These are phyloP conservation scores for Phytophthora nicotianae DNA, from an alignment of 352 stramenopile species.

Conservation along the genomic window DNA sequence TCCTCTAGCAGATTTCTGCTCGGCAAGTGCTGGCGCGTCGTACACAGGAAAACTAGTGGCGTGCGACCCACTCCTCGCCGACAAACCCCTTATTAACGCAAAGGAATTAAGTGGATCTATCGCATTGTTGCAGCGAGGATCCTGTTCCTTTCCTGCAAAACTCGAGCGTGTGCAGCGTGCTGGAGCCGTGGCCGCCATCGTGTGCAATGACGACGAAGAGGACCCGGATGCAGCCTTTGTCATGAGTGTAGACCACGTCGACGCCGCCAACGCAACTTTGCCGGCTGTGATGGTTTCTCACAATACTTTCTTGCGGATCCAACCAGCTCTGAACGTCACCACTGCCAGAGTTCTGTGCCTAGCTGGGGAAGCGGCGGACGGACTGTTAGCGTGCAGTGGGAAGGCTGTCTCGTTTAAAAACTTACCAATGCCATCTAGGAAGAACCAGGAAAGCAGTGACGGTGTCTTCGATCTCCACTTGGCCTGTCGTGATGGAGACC, in stretches of 20 bases:
- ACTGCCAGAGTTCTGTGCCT: conserved; percentile 58
- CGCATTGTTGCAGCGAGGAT: conserved; percentile 60
- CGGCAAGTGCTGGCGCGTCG: conserved; percentile 38
- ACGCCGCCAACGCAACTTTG: conserved; percentile 70
- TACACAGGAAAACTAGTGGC: conserved; percentile 52
- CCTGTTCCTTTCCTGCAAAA: conserved; percentile 73
- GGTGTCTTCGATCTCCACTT: conserved; percentile 20
- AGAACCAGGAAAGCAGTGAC: neutral
- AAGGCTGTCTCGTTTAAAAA: conserved; percentile 31
- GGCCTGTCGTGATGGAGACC: conserved; percentile 49
- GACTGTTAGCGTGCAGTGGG: conserved; percentile 27
- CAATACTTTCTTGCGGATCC: conserved; percentile 44
- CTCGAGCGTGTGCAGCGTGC: conserved; percentile 63
- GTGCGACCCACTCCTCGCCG: conserved; percentile 54
- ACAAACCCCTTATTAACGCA: conserved; percentile 48
- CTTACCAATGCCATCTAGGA: conserved; percentile 15
- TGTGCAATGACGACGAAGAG: conserved; percentile 66
- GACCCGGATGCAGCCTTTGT: conserved; percentile 64
- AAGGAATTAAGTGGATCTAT: conserved; percentile 41
- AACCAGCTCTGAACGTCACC: conserved; percentile 14
- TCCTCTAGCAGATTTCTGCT: conserved; percentile 70
- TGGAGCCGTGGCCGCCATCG: conserved; percentile 61
- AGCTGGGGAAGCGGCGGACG: conserved; percentile 46
- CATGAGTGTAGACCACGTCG: conserved; percentile 75
- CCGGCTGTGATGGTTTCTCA: conserved; percentile 73